A percentile compares a stretch with the other conserved stretches of the same genome.
Conservation (phyloP, 495 filamentous ascomycete genomes). For the Melanomma pulvis-pyrius region DNA sequence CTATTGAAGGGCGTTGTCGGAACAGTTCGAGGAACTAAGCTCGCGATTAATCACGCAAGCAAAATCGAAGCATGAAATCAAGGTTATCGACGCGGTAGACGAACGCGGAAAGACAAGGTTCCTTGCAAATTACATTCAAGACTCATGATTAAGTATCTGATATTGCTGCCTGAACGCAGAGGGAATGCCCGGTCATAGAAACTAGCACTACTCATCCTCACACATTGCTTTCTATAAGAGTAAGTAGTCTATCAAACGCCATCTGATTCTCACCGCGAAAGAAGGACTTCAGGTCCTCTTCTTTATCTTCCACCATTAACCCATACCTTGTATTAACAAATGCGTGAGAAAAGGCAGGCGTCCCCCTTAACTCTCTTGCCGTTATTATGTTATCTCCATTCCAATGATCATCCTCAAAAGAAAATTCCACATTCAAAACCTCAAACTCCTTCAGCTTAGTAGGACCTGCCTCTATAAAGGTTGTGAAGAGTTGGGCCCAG, state of each 20-base stretch:
- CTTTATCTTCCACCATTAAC: neutral
- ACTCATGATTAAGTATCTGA: too few relatives aligned
- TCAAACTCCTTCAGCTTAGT: neutral
- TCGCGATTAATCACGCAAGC: neutral
- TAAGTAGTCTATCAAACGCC: neutral
- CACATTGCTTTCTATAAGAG: neutral
- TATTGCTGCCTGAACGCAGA: too few relatives aligned
- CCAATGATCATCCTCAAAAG: neutral
- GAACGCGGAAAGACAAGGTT: too few relatives aligned
- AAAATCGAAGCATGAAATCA: neutral
- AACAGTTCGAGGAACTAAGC: neutral
- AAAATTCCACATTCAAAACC: neutral
- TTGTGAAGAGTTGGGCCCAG: neutral
- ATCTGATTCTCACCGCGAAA: neutral
- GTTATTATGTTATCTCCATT: neutral
- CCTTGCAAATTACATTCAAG: too few relatives aligned
- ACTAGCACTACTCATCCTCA: too few relatives aligned
- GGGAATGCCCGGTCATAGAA: too few relatives aligned
- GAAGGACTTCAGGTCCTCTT: neutral
- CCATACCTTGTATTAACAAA: neutral
- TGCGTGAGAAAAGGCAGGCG: neutral
- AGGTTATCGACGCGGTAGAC: too few relatives aligned
- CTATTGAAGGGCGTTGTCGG: constrained; percentile 25
- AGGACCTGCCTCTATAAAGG: neutral
- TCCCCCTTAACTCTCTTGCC: neutral